Conservation (phyloP, 768 basidiomycete genomes). For the Mycena metata region DNA sequence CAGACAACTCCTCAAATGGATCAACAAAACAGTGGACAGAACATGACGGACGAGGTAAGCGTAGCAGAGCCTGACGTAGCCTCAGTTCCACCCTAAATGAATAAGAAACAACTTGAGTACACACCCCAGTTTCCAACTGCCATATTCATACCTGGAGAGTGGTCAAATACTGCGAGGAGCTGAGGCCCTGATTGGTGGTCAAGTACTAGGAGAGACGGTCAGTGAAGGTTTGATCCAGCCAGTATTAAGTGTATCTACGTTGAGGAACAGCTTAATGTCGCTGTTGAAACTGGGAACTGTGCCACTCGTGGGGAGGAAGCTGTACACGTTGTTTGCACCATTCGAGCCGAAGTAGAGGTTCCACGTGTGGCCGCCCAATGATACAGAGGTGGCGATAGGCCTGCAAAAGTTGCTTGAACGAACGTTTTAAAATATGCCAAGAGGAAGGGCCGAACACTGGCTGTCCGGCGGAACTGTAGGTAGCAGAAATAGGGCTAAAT, state of each 20-base stretch:
- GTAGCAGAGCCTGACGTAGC: constrained; percentile 69
- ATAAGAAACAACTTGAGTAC: constrained; percentile 2
- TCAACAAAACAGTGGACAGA: background rate
- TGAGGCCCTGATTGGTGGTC: constrained; percentile 58
- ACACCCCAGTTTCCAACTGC: constrained; percentile 9
- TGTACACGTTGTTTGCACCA: constrained; percentile 65
- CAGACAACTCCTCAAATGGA: background rate
- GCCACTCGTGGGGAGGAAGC: constrained; percentile 57
- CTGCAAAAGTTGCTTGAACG: background rate
- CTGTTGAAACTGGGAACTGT: constrained; percentile 63
- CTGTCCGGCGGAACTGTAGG: constrained; percentile 60
- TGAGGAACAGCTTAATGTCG: constrained; percentile 67
- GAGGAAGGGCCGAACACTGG: constrained; percentile 55
- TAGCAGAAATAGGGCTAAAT: constrained; percentile 62
- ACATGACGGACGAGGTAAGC: constrained; percentile 62
- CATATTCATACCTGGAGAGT: constrained; percentile 56
- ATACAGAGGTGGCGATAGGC: background rate
- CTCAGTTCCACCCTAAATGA: constrained; percentile 65
- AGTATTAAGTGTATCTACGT: constrained; percentile 46
- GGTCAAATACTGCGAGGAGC: constrained; percentile 66
- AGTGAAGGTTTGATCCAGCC: background rate
- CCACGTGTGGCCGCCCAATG: constrained; percentile 43
- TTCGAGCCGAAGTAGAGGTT: constrained; percentile 69
- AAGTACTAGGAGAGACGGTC: constrained; percentile 58
- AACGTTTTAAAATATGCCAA: background rate